A percentile compares a stretch with the other conserved stretches of the same genome.
Evolutionary conservation across 352 stramenopile species (phyloP).

Genomic region (Aphanomyces astaci): DNA sequence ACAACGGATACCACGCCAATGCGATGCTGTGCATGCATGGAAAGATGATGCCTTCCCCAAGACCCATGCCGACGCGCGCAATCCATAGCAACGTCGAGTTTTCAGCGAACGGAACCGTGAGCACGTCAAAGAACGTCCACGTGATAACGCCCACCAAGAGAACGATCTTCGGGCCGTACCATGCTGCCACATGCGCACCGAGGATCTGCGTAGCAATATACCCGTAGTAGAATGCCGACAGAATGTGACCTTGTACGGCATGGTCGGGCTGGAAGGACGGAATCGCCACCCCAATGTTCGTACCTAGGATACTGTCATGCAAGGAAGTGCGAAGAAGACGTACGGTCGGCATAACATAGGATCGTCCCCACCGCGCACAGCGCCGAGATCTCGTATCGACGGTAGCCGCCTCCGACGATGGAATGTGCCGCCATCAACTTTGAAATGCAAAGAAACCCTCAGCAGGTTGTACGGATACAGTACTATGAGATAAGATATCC

Average conservation of each 20-base stretch:
- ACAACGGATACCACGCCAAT: conserved; percentile 73
- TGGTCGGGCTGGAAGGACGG: conserved; percentile 67
- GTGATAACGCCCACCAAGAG: conserved; percentile 65
- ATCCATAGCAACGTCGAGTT: conserved; percentile 64
- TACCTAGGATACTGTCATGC: conserved; percentile 33
- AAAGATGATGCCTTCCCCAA: conserved; percentile 82
- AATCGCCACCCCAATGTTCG: conserved; percentile 82
- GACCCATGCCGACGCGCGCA: conserved; percentile 67
- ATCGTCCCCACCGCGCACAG: conserved; percentile 68
- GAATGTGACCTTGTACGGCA: conserved; percentile 65
- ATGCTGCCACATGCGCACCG: conserved; percentile 63
- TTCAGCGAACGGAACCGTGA: conserved; percentile 54
- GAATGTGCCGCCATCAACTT: not conserved
- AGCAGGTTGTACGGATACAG: too few relatives aligned
- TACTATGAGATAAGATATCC: too few relatives aligned
- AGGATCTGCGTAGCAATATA: conserved; percentile 83
- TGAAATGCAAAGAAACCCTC: not conserved
- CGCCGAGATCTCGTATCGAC: conserved; percentile 63
- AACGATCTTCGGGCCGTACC: conserved; percentile 63
- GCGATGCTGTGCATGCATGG: conserved; percentile 83
- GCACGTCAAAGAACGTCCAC: conserved; percentile 80
- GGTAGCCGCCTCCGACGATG: not conserved
- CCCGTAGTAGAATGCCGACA: conserved; percentile 83
- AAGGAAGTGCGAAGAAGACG: conserved; percentile 22
- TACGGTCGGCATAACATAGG: conserved; percentile 82